Conservation (phyloP, 2,329 filamentous ascomycete genomes). For the Alternaria brassicae region DNA sequence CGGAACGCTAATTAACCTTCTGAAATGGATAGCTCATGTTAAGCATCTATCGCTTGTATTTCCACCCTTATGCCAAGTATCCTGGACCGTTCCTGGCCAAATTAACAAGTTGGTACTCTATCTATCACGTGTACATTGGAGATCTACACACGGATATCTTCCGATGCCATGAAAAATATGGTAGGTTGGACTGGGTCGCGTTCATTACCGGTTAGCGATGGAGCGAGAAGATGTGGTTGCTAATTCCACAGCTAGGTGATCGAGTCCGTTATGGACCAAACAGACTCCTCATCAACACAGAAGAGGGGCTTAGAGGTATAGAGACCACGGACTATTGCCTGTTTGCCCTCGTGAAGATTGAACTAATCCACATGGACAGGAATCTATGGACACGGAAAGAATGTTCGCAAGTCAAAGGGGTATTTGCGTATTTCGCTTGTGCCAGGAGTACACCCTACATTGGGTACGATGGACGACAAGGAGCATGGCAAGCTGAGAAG, state of each 20-base stretch:
- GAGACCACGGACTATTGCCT: background rate
- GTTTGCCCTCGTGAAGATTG: too few relatives aligned
- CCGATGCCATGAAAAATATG: conserved; percentile 6
- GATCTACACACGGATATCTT: conserved; percentile 1
- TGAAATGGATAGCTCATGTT: too few relatives aligned
- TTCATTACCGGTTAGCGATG: too few relatives aligned
- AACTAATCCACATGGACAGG: background rate
- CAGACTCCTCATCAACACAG: conserved; percentile 5
- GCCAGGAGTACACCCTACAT: too few relatives aligned
- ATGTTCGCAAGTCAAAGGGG: too few relatives aligned
- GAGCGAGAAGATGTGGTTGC: background rate
- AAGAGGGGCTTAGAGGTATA: conserved; percentile 5
- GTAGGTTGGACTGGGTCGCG: too few relatives aligned
- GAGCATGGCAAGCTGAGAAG: too few relatives aligned
- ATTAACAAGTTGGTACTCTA: conserved; percentile 6
- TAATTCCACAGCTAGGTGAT: too few relatives aligned
- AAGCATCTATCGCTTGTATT: conserved; percentile 7
- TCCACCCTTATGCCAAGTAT: conserved; percentile 3
- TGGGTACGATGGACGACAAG: too few relatives aligned
- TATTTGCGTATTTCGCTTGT: too few relatives aligned
- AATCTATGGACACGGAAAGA: background rate
- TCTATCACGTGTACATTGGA: conserved; percentile 6
- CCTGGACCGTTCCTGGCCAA: conserved; percentile 4
- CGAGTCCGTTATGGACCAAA: conserved; percentile 10
- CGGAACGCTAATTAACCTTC: too few relatives aligned